Conservation (phyloP, 345 rosid species). For the Mercurialis annua region DNA sequence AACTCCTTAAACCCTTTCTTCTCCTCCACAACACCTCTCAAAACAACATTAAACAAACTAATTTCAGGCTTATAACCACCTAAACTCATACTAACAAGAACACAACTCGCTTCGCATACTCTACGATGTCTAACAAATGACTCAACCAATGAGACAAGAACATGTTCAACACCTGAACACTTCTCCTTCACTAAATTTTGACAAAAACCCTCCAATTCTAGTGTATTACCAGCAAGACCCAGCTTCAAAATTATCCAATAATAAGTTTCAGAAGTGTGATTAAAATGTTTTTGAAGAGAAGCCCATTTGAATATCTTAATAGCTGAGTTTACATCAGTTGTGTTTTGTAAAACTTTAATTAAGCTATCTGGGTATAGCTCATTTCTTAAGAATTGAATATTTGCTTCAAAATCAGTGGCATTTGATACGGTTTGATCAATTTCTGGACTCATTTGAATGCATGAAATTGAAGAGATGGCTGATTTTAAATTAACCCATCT, state of each 20-base stretch:
- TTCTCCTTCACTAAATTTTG: constrained; percentile 35
- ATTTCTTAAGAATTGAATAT: constrained; percentile 31
- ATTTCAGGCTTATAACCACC: constrained; percentile 35
- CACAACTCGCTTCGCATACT: constrained; percentile 36
- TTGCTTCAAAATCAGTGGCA: constrained; percentile 28
- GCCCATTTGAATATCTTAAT: constrained; percentile 55
- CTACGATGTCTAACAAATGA: constrained; percentile 32
- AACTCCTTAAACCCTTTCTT: constrained; percentile 36
- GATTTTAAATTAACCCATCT: constrained; percentile 26
- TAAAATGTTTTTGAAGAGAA: constrained; percentile 36
- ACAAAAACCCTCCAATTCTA: constrained; percentile 42
- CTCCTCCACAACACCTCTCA: constrained; percentile 41
- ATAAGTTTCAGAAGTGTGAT: constrained; percentile 44
- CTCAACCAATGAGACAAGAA: constrained; percentile 35
- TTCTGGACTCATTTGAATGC: constrained; percentile 21
- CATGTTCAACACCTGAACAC: constrained; percentile 28
- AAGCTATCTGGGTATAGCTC: constrained; percentile 39
- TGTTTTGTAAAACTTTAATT: constrained; percentile 36
- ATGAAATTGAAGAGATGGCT: constrained; percentile 34
- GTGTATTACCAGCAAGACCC: constrained; percentile 45
- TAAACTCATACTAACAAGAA: constrained; percentile 36
- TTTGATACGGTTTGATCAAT: constrained; percentile 15
- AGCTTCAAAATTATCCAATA: constrained; percentile 45
- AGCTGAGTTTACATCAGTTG: constrained; percentile 38
- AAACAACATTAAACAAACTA: constrained; percentile 34